Conservation (phyloP, 1,284 basidiomycete genomes). For the Athelia sp. region DNA sequence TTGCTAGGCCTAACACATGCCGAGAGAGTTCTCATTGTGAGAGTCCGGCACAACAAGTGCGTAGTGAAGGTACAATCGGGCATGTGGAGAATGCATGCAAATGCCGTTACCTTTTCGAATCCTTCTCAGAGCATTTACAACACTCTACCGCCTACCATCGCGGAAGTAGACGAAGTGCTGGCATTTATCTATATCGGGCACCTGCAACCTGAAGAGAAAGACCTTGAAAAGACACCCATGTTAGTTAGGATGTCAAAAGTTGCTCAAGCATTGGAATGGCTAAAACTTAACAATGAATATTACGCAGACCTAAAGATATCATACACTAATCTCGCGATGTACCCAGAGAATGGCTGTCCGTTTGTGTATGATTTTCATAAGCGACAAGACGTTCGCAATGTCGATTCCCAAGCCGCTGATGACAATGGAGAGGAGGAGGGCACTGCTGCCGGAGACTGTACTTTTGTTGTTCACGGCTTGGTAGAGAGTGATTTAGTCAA, state of each 20-base stretch:
- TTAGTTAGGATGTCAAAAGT: slow-evolving; percentile 17
- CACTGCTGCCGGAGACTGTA: no score
- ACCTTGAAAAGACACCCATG: slow-evolving; percentile 28
- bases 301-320: slow-evolving; percentile 21
- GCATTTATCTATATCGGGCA: slow-evolving; percentile 5
- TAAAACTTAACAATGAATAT: slow-evolving; percentile 24
- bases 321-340: slow-evolving; percentile 16
- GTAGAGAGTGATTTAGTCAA: no score
- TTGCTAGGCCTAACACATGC: not conserved
- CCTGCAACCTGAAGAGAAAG: slow-evolving; percentile 22
- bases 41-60: slow-evolving; percentile 6
- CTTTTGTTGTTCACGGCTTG: no score
- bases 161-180: slow-evolving; percentile 9
- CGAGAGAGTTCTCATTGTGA: slow-evolving; percentile 1
- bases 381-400: slow-evolving; percentile 1
- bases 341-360: slow-evolving; percentile 14
- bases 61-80: slow-evolving; percentile 1
- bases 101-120: slow-evolving; percentile 6
- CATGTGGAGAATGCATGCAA: slow-evolving; percentile 6
- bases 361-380: slow-evolving; percentile 16
- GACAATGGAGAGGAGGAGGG: slow-evolving; percentile 9
- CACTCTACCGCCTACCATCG: slow-evolving; percentile 7
- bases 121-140: slow-evolving; percentile 8
- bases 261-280: slow-evolving; percentile 20
- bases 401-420: slow-evolving; percentile 11